These are phyloP conservation scores for Pythium chondricola DNA, from an alignment of 352 stramenopile genomes.

Conservation along the genomic window DNA sequence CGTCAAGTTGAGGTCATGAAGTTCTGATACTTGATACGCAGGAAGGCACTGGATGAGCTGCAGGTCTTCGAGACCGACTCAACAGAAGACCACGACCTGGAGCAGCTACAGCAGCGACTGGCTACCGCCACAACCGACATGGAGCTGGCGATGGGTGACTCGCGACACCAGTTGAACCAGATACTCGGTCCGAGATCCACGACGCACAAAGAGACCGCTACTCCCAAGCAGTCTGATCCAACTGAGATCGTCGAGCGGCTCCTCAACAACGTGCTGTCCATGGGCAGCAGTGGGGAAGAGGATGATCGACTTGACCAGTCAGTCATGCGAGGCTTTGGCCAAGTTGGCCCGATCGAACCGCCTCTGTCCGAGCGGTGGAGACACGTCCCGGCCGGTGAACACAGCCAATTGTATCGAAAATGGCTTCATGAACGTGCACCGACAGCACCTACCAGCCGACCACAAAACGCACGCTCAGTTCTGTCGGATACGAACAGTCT, in stretches of 20 bases:
- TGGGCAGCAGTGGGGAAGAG: neutral
- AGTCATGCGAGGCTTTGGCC: neutral
- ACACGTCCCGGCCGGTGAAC: neutral
- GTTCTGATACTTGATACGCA: slow-evolving; percentile 5
- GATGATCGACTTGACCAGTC: neutral
- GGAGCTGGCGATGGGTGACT: slow-evolving; percentile 21
- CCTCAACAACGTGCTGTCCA: slow-evolving; percentile 4
- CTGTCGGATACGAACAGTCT: slow-evolving; percentile 15
- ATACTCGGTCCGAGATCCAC: slow-evolving; percentile 7
- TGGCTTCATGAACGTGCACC: slow-evolving; percentile 2
- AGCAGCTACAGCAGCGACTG: slow-evolving; percentile 19
- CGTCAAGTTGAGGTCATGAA: neutral
- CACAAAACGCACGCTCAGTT: slow-evolving; percentile 14
- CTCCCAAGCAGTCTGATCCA: neutral
- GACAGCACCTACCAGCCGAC: neutral
- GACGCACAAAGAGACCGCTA: neutral
- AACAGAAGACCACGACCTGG: slow-evolving; percentile 17
- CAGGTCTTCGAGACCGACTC: slow-evolving; percentile 10
- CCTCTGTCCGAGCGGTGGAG: too few relatives aligned
- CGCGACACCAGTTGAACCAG: slow-evolving; percentile 9
- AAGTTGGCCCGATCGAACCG: too few relatives aligned
- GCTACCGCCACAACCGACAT: slow-evolving; percentile 13
- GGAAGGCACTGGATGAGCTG: slow-evolving; percentile 33
- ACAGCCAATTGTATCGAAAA: slow-evolving; percentile 13
- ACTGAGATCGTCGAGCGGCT: slow-evolving; percentile 5